Evolutionary conservation across 169 alveolate genomes (phyloP), one percentile per base, ranked within the genome.

Genomic region (Amoebophrya sp.): DNA sequence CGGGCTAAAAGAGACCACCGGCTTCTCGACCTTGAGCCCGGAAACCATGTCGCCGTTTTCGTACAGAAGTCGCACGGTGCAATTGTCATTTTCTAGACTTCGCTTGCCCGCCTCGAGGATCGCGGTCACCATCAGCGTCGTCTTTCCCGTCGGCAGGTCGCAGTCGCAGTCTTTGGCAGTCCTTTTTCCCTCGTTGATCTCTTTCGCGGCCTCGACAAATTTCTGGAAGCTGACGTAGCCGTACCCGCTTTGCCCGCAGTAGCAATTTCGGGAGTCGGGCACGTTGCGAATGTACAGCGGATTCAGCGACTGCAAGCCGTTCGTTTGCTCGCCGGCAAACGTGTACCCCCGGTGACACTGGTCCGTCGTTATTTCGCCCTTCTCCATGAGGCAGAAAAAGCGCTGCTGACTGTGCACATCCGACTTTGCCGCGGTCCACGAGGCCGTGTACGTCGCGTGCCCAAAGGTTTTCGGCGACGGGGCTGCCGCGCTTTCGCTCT

Each of bases 351-450:
- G 83, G 35, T 66, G 83, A n/a, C 83, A 66, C 83, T 66, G 83
- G 83, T 66, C 83, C 35, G 83, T 25, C 10, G 83, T 90, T 14
- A 90, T 40, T 39, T 90, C 92, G 14, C 92, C 92, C 33, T 90
- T 55, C 89, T 38, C 35, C 40, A 32, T n/a, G 25, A 90, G 89
- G n/a, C 92, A 90, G 40, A 53, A 14, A 25, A 90, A 90, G 53
- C 92, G 39, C 89, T 90, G 92, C 54, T 90, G 92, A 0, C 40
- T 33, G 53, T 90, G 92, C 40, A 40, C 83, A 40, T 90, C 92
- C 29, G 89, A 23, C 40, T 90, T 90, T 39, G 92, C 77, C 0
- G 77, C 89, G 10, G 92, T 66, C 92, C 92, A 90, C 29, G 89
- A 47, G 39, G 92, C 88, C 38, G 83, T 90, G 54, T 90, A 90